Evolutionary conservation across 345 rosid species (phyloP).

Genomic region (Chamaenerion angustifolium): DNA sequence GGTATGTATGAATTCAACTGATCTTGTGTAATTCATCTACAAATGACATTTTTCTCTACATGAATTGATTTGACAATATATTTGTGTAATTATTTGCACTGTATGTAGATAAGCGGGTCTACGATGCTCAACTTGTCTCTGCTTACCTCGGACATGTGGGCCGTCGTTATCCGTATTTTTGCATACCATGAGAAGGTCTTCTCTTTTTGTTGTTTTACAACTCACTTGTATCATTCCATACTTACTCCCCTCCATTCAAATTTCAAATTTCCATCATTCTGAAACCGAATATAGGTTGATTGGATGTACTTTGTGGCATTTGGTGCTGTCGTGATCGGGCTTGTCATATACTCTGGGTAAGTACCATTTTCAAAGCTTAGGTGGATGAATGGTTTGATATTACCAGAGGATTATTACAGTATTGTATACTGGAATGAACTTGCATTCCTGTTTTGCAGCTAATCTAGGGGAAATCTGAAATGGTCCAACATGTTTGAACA

Average conservation of each 20-base stretch:
- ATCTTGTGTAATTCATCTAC: too few species aligned
- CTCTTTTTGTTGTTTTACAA: not conserved
- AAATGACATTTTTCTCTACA: too few species aligned
- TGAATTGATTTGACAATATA: too few species aligned
- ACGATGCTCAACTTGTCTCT: slow-evolving; percentile 85
- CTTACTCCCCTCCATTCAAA: not conserved
- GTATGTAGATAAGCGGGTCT: slow-evolving; percentile 64
- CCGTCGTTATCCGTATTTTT: slow-evolving; percentile 70
- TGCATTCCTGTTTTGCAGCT: too few species aligned
- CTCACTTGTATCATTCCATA: not conserved
- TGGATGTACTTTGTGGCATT: slow-evolving; percentile 87
- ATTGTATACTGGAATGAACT: too few species aligned
- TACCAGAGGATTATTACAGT: too few species aligned
- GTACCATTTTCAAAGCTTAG: slow-evolving; percentile 2
- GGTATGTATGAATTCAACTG: slow-evolving; percentile 23
- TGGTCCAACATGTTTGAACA: too few species aligned
- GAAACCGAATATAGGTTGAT: slow-evolving; percentile 35
- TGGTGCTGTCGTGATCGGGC: slow-evolving; percentile 53
- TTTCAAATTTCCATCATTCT: too few species aligned
- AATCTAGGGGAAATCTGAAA: too few species aligned
- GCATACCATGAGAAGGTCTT: slow-evolving; percentile 79
- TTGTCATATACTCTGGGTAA: slow-evolving; percentile 65
- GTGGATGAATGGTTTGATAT: too few species aligned
- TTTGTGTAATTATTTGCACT: too few species aligned
- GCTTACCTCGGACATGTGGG: slow-evolving; percentile 94